Evolutionary conservation across 371 early-diverging fungal species (phyloP).

Genomic region (Mortierella sp.): DNA sequence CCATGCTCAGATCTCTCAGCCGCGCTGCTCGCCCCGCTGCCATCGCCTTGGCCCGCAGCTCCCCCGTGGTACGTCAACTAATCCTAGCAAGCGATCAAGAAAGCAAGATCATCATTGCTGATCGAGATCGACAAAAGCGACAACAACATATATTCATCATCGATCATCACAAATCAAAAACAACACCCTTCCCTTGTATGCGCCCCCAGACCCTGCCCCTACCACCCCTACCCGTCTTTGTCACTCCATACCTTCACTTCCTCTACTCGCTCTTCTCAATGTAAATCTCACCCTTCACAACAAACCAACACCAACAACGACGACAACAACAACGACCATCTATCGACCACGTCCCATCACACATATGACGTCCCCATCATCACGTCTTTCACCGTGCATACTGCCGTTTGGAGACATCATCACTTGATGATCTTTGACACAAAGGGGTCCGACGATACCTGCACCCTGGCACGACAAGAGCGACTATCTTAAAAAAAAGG

Average conservation of each 20-base stretch:
- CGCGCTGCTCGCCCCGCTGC: conserved; percentile 37
- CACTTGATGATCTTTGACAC: not conserved
- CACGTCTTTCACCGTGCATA: not conserved
- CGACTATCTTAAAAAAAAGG: not conserved
- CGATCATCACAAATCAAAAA: not conserved
- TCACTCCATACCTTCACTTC: not conserved
- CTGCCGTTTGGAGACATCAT: not conserved
- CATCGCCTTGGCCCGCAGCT: conserved; percentile 36
- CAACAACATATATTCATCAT: not conserved
- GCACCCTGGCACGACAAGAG: not conserved
- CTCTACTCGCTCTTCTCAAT: not conserved
- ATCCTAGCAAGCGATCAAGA: not conserved
- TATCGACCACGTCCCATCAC: not conserved
- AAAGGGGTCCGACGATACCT: not conserved
- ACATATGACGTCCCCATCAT: not conserved
- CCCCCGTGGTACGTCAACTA: conserved; percentile 31
- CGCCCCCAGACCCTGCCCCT: not conserved
- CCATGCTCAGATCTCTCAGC: conserved; percentile 27
- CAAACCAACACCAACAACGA: not conserved
- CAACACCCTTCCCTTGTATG: no score
- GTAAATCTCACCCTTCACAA: not conserved
- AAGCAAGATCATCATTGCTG: not conserved
- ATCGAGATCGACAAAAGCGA: conserved; percentile 8
- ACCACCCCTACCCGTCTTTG: not conserved
- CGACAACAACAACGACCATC: not conserved